phyloP scores from a whole-genome alignment of 1,284 basidiomycete species.

The Microbotryum lychnidis-dioicae region DNA sequence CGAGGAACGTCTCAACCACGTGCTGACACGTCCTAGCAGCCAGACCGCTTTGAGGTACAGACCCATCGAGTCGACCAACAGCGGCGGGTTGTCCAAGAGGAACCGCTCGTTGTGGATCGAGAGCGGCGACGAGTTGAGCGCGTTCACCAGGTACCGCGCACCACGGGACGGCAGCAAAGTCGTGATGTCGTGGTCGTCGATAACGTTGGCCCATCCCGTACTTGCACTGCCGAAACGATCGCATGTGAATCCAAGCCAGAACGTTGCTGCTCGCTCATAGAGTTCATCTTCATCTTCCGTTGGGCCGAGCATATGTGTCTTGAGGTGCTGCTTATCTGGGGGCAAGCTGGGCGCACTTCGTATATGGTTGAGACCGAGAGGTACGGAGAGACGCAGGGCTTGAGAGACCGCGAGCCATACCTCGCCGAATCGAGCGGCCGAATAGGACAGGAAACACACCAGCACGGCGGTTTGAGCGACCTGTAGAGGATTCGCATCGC shows the following conservation, averaged over 20 bases:
- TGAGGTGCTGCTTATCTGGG: constrained; percentile 2
- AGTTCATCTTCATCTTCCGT: constrained; percentile 20
- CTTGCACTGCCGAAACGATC: constrained; percentile 26
- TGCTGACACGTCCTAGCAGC: constrained; percentile 23
- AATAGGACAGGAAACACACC: constrained; percentile 76
- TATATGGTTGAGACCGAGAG: constrained; percentile 49
- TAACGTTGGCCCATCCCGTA: constrained; percentile 31
- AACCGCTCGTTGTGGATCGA: constrained; percentile 27
- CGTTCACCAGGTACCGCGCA: neutral
- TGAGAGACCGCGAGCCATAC: constrained; percentile 82
- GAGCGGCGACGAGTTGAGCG: constrained; percentile 15
- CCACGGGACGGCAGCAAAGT: constrained; percentile 23
- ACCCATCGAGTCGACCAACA: constrained; percentile 21
- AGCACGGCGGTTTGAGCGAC: constrained; percentile 76
- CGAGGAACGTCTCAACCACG: constrained; percentile 17
- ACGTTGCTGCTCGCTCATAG: constrained; percentile 19
- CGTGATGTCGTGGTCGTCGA: constrained; percentile 31
- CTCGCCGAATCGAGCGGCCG: constrained; percentile 74
- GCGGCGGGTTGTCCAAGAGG: constrained; percentile 26
- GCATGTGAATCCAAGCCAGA: constrained; percentile 25
- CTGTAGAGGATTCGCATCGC: constrained; percentile 56
- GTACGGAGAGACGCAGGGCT: constrained; percentile 67
- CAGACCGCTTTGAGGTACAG: constrained; percentile 31
- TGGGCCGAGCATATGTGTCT: constrained; percentile 13
- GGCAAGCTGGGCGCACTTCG: too few relatives aligned